phyloP scores from a whole-genome alignment of 164 flowering plant species.

The Piper betle region DNA sequence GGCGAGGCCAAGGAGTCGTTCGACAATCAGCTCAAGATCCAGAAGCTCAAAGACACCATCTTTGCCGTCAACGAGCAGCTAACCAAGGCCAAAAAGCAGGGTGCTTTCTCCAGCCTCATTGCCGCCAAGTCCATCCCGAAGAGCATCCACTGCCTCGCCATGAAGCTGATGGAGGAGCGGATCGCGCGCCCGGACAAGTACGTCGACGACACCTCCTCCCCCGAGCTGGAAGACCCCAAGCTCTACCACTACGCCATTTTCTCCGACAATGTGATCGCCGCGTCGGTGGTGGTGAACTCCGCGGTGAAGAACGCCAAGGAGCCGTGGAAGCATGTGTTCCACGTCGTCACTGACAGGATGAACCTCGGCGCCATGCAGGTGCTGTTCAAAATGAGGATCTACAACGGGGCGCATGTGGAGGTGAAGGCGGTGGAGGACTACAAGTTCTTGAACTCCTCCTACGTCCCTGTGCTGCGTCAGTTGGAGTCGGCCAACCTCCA shows the following conservation, averaged over 20 bases:
- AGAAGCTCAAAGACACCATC: constrained; percentile 22
- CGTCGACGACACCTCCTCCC: constrained; percentile 2
- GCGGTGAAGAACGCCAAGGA: constrained; percentile 19
- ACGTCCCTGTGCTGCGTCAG: constrained; percentile 18
- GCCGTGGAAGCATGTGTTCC: constrained; percentile 21
- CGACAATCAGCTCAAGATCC: constrained; percentile 22
- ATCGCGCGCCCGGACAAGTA: constrained; percentile 19
- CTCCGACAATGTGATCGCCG: constrained; percentile 20
- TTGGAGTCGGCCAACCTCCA: constrained; percentile 19
- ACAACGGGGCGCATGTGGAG: constrained; percentile 18
- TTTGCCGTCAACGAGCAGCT: constrained; percentile 19
- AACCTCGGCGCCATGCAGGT: constrained; percentile 23
- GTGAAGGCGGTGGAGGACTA: constrained; percentile 22
- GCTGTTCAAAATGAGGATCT: constrained; percentile 14
- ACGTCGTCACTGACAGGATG: constrained; percentile 22
- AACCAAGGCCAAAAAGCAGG: constrained; percentile 19
- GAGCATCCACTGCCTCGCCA: constrained; percentile 20
- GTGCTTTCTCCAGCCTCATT: constrained; percentile 21
- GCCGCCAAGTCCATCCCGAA: constrained; percentile 23
- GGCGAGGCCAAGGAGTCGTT: constrained; percentile 9
- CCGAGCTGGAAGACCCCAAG: constrained; percentile 16
- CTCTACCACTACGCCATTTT: constrained; percentile 19
- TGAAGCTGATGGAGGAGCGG: constrained; percentile 20
- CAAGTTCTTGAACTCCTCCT: constrained; percentile 18
- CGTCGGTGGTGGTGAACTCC: constrained; percentile 22